A percentile compares a stretch with the other conserved stretches of the same genome.
Evolutionary conservation across 495 filamentous ascomycete species (phyloP).

Genomic region (Pyrenula aspistea): DNA sequence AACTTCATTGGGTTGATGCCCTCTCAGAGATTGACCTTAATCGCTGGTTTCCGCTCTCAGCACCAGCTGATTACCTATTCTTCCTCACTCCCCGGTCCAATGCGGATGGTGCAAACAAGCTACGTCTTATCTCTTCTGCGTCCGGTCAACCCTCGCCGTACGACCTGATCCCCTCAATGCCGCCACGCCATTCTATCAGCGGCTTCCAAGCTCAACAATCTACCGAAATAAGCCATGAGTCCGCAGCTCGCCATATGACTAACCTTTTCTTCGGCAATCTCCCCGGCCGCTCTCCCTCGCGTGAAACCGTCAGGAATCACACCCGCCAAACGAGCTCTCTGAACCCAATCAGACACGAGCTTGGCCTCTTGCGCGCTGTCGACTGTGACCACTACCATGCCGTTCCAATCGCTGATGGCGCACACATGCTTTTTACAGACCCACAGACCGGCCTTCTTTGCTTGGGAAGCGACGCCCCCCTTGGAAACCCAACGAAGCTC

Average conservation of each 20-base stretch:
- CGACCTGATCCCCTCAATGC: conserved; percentile 4
- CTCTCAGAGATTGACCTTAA: conserved; percentile 43
- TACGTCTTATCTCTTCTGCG: conserved; percentile 59
- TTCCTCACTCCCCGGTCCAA: conserved; percentile 48
- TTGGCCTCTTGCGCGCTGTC: conserved; percentile 22
- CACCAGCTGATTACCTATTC: conserved; percentile 53
- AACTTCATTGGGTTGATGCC: conserved; percentile 62
- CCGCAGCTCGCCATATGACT: background rate
- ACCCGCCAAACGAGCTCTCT: background rate
- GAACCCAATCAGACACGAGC: background rate
- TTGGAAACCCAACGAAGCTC: conserved; percentile 39
- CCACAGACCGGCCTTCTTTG: conserved; percentile 47
- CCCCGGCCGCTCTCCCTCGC: background rate
- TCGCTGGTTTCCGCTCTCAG: conserved; percentile 55
- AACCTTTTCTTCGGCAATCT: background rate
- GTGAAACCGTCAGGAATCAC: background rate
- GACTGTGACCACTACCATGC: conserved; percentile 56
- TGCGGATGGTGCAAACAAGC: conserved; percentile 36
- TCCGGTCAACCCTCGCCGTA: conserved; percentile 25
- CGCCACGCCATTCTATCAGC: background rate
- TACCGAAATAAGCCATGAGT: conserved; percentile 7
- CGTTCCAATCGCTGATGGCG: conserved; percentile 56
- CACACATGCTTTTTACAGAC: conserved; percentile 60
- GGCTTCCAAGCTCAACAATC: background rate
- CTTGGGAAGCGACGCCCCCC: conserved; percentile 54